Evolutionary conservation across 1,284 basidiomycete genomes (phyloP).

Genomic region (Vanrija sp.): DNA sequence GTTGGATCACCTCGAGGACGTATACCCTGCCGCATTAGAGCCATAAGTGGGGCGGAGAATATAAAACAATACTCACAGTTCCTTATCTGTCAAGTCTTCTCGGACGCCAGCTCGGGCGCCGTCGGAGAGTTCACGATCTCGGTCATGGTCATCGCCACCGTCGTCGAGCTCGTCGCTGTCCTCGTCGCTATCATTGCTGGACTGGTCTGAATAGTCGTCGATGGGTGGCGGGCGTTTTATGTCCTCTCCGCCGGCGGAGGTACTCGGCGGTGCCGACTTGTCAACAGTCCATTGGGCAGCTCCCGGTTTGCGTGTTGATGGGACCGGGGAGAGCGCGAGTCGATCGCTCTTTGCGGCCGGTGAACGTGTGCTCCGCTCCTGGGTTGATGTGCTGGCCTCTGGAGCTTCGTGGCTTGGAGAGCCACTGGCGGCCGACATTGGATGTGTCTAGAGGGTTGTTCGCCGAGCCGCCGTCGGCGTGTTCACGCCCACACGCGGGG

Average conservation of each 20-base stretch:
- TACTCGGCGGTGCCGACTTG: neutral
- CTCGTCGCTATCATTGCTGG: constrained; percentile 7
- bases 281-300: too few species aligned
- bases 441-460: too few species aligned
- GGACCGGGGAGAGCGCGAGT: too few species aligned
- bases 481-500: too few species aligned
- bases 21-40: constrained; percentile 59
- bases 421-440: too few species aligned
- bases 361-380: too few species aligned
- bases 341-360: too few species aligned
- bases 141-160: neutral
- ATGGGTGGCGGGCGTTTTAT: neutral
- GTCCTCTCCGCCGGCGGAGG: too few species aligned
- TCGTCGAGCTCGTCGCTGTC: constrained; percentile 17
- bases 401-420: too few species aligned
- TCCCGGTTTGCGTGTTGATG: too few species aligned
- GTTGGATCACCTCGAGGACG: constrained; percentile 74
- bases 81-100: neutral
- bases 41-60: constrained; percentile 3
- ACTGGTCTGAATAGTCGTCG: constrained; percentile 7
- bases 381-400: too few species aligned
- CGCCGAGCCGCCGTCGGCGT: too few species aligned
- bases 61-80: constrained; percentile 1
- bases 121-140: constrained; percentile 5
- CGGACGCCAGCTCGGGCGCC: neutral